Evolutionary conservation across 495 filamentous ascomycete species (phyloP).

Genomic region (Cudoniella acicularis): DNA sequence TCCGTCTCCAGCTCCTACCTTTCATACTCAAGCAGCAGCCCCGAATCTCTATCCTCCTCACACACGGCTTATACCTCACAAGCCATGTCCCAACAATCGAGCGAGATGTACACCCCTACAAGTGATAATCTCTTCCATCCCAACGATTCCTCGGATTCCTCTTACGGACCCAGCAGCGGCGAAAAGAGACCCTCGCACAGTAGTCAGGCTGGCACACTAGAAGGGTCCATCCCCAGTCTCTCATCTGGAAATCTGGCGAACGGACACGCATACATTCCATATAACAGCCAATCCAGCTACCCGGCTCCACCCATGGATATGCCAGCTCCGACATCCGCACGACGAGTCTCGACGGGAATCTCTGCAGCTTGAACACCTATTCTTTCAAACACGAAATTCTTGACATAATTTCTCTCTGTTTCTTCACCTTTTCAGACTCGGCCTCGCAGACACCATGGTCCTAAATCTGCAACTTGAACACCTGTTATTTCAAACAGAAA

Average conservation of each 20-base stretch:
- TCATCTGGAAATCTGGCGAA: constrained; percentile 20
- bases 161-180: constrained; percentile 19
- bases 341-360: background rate
- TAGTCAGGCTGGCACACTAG: constrained; percentile 1
- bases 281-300: constrained; percentile 9
- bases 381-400: background rate
- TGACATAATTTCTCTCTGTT: background rate
- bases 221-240: constrained; percentile 1
- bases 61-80: constrained; percentile 14
- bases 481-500: too few relatives aligned
- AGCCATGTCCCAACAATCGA: constrained; percentile 22
- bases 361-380: background rate
- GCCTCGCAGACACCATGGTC: background rate
- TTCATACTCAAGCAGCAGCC: constrained; percentile 20
- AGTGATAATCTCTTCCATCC: constrained; percentile 24
- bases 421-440: too few relatives aligned
- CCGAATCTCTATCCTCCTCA: constrained; percentile 19
- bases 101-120: constrained; percentile 20
- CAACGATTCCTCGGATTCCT: constrained; percentile 11
- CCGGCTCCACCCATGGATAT: constrained; percentile 1
- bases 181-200: constrained; percentile 17
- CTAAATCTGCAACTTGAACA: too few relatives aligned
- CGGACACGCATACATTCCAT: constrained; percentile 27
- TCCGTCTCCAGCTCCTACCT: constrained; percentile 14
- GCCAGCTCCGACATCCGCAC: background rate